Evolutionary conservation across 176 grass and related monocot genomes (phyloP).

Genomic region (Luzula sylvatica): DNA sequence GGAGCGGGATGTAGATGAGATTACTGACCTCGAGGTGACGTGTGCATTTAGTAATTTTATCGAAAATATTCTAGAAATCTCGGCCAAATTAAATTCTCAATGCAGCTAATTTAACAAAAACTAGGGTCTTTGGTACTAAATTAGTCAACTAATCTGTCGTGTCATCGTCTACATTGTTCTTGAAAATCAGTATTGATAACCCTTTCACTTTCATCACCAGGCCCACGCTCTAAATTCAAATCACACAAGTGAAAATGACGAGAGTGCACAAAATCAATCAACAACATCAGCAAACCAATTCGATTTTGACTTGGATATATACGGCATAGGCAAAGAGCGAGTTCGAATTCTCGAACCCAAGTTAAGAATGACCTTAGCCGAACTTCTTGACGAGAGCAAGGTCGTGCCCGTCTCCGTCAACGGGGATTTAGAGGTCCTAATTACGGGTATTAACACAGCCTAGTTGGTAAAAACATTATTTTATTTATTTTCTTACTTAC

Average conservation of each 20-base stretch:
- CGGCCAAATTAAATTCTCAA: too few relatives aligned
- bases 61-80: too few relatives aligned
- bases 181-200: background rate
- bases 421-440: conserved; percentile 70
- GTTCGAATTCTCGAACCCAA: conserved; percentile 40
- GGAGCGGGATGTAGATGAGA: conserved; percentile 24
- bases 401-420: conserved; percentile 72
- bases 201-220: conserved; percentile 9
- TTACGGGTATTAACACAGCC: conserved; percentile 11
- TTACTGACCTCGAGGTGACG: conserved; percentile 20
- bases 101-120: too few relatives aligned
- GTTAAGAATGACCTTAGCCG: conserved; percentile 85
- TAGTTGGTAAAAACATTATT: too few relatives aligned
- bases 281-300: background rate
- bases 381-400: conserved; percentile 93
- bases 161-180: too few relatives aligned
- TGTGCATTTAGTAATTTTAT: conserved; percentile 5
- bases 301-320: conserved; percentile 41
- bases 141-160: too few relatives aligned
- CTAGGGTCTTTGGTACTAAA: too few relatives aligned
- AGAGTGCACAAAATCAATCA: background rate
- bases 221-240: conserved; percentile 5
- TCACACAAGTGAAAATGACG: background rate
- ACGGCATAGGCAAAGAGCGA: conserved; percentile 36
- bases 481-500: too few relatives aligned